phyloP scores from a whole-genome alignment of 169 alveolate genomes.

The Plasmodium knowlesi region DNA sequence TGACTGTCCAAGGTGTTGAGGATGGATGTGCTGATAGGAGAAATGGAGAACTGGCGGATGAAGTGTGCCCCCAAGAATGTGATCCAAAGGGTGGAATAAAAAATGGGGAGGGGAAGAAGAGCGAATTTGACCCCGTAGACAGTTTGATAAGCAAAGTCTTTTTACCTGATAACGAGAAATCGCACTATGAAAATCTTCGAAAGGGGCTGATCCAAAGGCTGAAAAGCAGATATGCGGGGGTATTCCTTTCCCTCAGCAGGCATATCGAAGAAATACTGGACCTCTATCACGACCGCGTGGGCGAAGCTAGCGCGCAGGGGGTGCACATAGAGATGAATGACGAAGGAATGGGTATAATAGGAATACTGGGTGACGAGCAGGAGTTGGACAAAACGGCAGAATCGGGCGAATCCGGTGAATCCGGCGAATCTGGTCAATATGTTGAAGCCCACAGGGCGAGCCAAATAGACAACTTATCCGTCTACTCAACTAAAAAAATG shows the following conservation, averaged over 20 bases:
- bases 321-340: not conserved
- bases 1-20: not conserved
- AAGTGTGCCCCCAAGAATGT: not conserved
- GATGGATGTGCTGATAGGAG: not conserved
- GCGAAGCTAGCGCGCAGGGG: not conserved
- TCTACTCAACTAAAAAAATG: not conserved
- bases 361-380: not conserved
- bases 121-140: slow-evolving; percentile 18
- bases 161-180: not conserved
- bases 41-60: not conserved
- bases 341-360: not conserved
- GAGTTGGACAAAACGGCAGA: not conserved
- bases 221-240: slow-evolving; percentile 6
- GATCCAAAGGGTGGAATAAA: not conserved
- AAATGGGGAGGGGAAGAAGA: not conserved
- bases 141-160: slow-evolving; percentile 24
- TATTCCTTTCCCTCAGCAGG: slow-evolving; percentile 10
- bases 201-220: slow-evolving; percentile 18
- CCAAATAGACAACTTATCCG: not conserved
- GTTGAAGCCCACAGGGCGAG: not conserved
- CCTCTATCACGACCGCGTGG: slow-evolving; percentile 1
- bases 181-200: slow-evolving; percentile 27
- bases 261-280: slow-evolving; percentile 46
- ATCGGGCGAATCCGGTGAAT: not conserved
- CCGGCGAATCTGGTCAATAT: too few species aligned